phyloP scores from a whole-genome alignment of 306 rosid genomes.

The Cucurbita pepo region DNA sequence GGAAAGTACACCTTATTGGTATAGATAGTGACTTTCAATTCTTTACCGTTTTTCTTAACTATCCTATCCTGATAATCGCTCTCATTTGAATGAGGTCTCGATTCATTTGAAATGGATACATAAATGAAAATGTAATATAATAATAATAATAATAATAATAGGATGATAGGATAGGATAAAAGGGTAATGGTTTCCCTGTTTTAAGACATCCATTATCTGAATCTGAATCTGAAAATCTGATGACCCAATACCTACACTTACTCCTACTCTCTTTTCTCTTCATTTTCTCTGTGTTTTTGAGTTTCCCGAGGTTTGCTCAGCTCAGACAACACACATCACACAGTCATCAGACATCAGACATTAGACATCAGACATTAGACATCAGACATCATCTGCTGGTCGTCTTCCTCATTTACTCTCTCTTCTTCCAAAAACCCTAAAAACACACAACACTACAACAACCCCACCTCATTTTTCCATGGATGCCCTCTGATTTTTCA shows the following conservation, averaged over 20 bases:
- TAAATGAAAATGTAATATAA: too few relatives aligned
- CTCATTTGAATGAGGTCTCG: too few relatives aligned
- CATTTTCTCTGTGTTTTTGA: not conserved
- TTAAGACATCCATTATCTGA: conserved; percentile 13
- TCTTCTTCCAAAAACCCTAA: conserved; percentile 5
- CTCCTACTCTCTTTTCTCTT: not conserved
- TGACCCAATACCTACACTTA: not conserved
- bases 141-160: too few relatives aligned
- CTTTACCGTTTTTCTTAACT: too few relatives aligned
- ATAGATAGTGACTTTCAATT: too few relatives aligned
- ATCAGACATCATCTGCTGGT: not conserved
- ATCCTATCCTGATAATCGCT: too few relatives aligned
- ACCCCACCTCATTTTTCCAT: conserved; percentile 13
- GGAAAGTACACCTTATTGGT: too few relatives aligned
- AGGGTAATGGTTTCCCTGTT: conserved; percentile 20
- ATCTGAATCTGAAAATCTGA: conserved; percentile 6
- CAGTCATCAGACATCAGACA: not conserved
- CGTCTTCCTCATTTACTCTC: conserved; percentile 4
- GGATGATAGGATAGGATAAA: not conserved
- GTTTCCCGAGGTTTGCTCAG: conserved; percentile 53
- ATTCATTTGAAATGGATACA: too few relatives aligned
- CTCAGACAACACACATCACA: not conserved
- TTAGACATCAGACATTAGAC: not conserved
- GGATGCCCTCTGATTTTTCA: conserved; percentile 40
- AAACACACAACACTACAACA: not conserved